Percentiles rank a stretch among this genome's conserved stretches.
Conservation (phyloP, 2,329 filamentous ascomycete genomes). For the Diplodia corticola region DNA sequence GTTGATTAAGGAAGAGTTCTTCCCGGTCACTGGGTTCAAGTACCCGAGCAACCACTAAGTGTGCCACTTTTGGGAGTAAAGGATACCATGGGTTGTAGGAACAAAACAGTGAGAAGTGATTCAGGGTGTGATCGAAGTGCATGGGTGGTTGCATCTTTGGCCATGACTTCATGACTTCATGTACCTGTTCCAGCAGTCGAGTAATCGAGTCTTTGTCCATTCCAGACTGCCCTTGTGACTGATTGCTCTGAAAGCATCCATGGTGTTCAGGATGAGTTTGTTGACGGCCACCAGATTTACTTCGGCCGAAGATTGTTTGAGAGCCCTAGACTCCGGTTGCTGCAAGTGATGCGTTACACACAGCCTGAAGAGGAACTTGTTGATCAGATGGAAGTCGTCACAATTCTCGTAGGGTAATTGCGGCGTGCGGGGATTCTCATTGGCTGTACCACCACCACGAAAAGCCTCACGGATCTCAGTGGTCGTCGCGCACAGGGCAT, state of each 20-base stretch:
- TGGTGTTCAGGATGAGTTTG: too few relatives aligned
- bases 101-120: not conserved
- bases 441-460: not conserved
- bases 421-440: not conserved
- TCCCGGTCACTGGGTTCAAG: constrained; percentile 47
- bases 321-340: not conserved
- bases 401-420: not conserved
- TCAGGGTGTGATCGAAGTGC: not conserved
- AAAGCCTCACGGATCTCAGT: not conserved
- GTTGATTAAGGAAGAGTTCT: constrained; percentile 58
- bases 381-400: not conserved
- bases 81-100: not conserved
- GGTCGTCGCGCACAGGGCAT: not conserved
- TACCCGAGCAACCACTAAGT: constrained; percentile 52
- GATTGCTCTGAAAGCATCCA: too few relatives aligned
- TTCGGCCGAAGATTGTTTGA: not conserved
- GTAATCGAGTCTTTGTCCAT: too few relatives aligned
- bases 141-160: not conserved
- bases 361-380: not conserved
- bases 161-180: not conserved
- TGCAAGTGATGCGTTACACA: not conserved
- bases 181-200: not conserved
- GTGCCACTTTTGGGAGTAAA: not conserved
- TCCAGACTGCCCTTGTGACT: too few relatives aligned
- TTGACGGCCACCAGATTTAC: too few relatives aligned